Evolutionary conservation across 768 basidiomycete genomes (phyloP).

Genomic region (Lactarius trivialis): DNA sequence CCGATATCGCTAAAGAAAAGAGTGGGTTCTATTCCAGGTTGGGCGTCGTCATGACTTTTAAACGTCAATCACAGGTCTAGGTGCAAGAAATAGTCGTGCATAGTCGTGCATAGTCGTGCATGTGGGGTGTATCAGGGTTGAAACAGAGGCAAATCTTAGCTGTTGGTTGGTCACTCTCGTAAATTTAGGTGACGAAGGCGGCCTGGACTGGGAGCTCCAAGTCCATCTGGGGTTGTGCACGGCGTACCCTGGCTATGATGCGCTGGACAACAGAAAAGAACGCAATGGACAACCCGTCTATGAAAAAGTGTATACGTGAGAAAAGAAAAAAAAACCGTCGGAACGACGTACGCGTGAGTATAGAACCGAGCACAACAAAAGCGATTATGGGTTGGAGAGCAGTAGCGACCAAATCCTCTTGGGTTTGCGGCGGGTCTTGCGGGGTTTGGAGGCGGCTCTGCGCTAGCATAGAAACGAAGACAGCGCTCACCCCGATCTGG

Average conservation of each 20-base stretch:
- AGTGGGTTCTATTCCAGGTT: not conserved
- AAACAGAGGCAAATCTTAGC: not conserved
- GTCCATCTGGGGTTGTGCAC: conserved; percentile 4
- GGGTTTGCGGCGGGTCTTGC: conserved; percentile 51
- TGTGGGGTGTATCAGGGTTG: not conserved
- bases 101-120: not conserved
- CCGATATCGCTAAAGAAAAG: not conserved
- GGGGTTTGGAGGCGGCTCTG: conserved; percentile 53
- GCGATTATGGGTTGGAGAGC: conserved; percentile 77
- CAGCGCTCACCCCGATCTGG: conserved; percentile 87
- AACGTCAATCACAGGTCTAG: not conserved
- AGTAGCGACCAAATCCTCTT: conserved; percentile 65
- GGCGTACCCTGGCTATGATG: conserved; percentile 13
- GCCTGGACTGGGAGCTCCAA: too few relatives aligned
- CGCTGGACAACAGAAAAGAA: conserved; percentile 38
- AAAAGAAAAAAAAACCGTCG: not conserved
- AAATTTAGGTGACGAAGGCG: not conserved
- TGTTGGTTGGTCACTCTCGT: not conserved
- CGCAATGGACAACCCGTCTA: conserved; percentile 45
- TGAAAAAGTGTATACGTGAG: not conserved
- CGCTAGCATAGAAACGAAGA: conserved; percentile 81
- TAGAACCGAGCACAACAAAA: conserved; percentile 83
- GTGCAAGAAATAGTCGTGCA: not conserved
- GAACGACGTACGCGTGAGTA: conserved; percentile 55
- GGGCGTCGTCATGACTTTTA: not conserved